Evolutionary conservation across 2,329 filamentous ascomycete genomes (phyloP), one percentile per base, ranked within the genome.

Genomic region (Rachicladosporium sp.): DNA sequence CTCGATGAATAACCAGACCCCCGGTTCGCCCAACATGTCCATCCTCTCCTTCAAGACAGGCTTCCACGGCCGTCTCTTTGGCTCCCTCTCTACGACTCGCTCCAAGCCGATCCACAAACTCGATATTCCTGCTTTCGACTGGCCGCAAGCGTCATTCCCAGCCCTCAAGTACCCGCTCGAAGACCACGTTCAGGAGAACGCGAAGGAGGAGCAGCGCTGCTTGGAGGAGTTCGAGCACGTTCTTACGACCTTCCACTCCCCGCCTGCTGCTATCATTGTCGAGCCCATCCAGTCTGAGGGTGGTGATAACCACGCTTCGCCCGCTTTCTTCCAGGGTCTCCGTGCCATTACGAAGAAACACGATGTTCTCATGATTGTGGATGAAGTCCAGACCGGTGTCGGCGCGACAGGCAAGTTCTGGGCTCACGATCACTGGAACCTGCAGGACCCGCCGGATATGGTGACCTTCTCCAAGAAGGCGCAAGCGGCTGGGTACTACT

Each of bases 401-500:
- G 88, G 88, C 52, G 86, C 88, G 31, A 94, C 87, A 0, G 87
- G 87, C 53, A 87, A 84, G 62, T 93, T 94, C 77, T 94, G 87
- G 87, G 87, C 88, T 6, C 88, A 94, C 68, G 86, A 94, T 55
- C 88, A 94, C 77, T 94, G 87, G 87, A 73, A 82, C 61, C 73
- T 94, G 33, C 57, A 71, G 36, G 67, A 77, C 29, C 83, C 87
- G 6, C 87, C 87, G 0, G 87, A 94, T 68, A 91, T 94, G 70
- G 87, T 94, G 33, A 94, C 87, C 43, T 94, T 94, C 68, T 84
- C 78, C 57, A 94, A 94, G 72, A 94, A 94, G 72, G 88, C 87
- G 3, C 87, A 94, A 67, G 84, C 87, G 2, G 87, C 88, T 5
- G 87, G 87, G 29, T 94, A 89, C 73, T 94, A 91, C 72, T 94